Percentiles rank a stretch among this genome's conserved stretches.
Evolutionary conservation across 148 eudicot genomes (phyloP).

Genomic region (Vaccinium myrtillus): DNA sequence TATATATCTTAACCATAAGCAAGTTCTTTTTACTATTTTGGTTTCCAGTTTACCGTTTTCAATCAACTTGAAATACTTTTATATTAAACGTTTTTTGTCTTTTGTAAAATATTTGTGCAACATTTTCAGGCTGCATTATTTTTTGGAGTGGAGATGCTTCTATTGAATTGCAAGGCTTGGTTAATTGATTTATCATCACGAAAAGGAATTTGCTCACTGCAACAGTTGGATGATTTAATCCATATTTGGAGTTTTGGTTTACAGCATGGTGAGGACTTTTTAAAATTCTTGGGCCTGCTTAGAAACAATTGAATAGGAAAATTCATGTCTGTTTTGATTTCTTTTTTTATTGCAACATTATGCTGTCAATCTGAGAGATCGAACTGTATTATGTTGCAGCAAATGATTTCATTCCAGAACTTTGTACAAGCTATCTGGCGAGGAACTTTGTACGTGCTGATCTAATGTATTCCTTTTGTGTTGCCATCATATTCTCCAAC

Average conservation of each 20-base stretch:
- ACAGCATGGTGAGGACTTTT: slow-evolving; percentile 53
- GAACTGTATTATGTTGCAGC: slow-evolving; percentile 58
- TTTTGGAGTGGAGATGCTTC: slow-evolving; percentile 75
- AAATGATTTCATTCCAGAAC: slow-evolving; percentile 53
- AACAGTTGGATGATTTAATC: slow-evolving; percentile 43
- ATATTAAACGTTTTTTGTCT: not conserved
- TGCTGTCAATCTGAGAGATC: slow-evolving; percentile 33
- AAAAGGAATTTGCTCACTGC: slow-evolving; percentile 25
- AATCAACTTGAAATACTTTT: not conserved
- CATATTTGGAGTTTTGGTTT: slow-evolving; percentile 57
- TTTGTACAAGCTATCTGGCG: slow-evolving; percentile 73
- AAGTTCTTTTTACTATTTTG: not conserved
- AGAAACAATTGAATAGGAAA: slow-evolving; percentile 1
- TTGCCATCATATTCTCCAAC: slow-evolving; percentile 2
- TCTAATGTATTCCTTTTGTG: slow-evolving; percentile 15
- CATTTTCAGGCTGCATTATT: slow-evolving; percentile 69
- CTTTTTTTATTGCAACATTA: slow-evolving; percentile 12
- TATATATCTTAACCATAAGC: not conserved
- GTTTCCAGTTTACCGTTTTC: not conserved
- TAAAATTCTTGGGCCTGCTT: slow-evolving; percentile 7
- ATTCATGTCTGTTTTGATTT: not conserved
- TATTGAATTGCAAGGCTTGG: slow-evolving; percentile 61
- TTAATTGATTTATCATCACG: slow-evolving; percentile 36
- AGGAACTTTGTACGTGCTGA: slow-evolving; percentile 76
- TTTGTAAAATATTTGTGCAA: not conserved